Evolutionary conservation across 768 basidiomycete genomes (phyloP).

Genomic region (Leucocoprinus birnbaumii): DNA sequence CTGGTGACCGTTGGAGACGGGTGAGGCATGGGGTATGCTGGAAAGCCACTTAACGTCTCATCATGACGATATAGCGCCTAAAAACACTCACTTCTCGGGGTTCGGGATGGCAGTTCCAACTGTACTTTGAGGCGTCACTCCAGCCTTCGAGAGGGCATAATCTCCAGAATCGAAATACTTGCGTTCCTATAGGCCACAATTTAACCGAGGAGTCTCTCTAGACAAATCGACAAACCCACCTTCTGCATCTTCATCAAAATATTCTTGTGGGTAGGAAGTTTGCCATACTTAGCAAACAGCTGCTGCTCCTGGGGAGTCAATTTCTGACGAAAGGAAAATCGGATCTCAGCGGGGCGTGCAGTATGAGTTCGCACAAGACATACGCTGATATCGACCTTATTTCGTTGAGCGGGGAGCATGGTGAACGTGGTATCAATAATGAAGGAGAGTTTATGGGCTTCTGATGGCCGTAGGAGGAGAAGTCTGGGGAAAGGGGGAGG

Average conservation of each 20-base stretch:
- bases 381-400: constrained; percentile 95
- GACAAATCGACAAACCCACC: constrained; percentile 40
- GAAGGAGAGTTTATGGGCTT: constrained; percentile 17
- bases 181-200: constrained; percentile 66
- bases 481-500: constrained; percentile 1
- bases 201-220: constrained; percentile 13
- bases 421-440: constrained; percentile 19
- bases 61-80: constrained; percentile 5
- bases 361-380: constrained; percentile 24
- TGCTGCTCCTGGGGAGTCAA: constrained; percentile 89
- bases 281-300: constrained; percentile 93
- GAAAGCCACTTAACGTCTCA: constrained; percentile 16
- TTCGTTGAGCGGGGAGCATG: constrained; percentile 79
- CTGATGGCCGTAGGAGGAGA: constrained; percentile 16
- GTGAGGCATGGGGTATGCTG: constrained; percentile 90
- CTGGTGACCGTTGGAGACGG: constrained; percentile 49
- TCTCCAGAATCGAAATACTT: constrained; percentile 99
- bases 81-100: constrained; percentile 80
- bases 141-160: constrained; percentile 95
- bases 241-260: constrained; percentile 93
- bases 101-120: constrained; percentile 98
- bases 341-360: constrained; percentile 20
- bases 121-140: constrained; percentile 79
- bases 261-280: constrained; percentile 92
- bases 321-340: constrained; percentile 42